These are phyloP conservation scores for Sindora glabra DNA, from an alignment of 306 rosid species.

Conservation along the genomic window DNA sequence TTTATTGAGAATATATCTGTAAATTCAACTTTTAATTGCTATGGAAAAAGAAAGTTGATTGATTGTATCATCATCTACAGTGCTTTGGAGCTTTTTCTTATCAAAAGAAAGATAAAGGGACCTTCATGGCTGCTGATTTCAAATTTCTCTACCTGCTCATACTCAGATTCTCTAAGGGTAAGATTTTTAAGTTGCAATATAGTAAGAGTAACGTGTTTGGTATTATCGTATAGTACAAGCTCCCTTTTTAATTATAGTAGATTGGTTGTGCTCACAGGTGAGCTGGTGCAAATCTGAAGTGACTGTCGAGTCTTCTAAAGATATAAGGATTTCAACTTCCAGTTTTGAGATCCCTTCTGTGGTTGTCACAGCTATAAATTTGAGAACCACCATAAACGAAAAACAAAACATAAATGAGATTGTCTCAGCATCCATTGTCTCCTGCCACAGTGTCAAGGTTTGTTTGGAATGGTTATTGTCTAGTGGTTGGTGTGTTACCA, in stretches of 20 bases:
- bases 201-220: neutral
- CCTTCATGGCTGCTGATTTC: conserved; percentile 82
- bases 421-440: conserved; percentile 85
- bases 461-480: conserved; percentile 18
- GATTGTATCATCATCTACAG: conserved; percentile 48
- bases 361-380: conserved; percentile 68
- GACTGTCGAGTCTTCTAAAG: conserved; percentile 65
- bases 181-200: conserved; percentile 20
- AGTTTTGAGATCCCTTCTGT: conserved; percentile 62
- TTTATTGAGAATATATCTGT: neutral
- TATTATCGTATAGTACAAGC: neutral
- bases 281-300: conserved; percentile 99
- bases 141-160: conserved; percentile 38
- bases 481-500: conserved; percentile 9
- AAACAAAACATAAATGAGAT: conserved; percentile 70
- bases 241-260: conserved; percentile 13
- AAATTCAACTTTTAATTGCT: conserved; percentile 4
- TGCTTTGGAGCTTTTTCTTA: conserved; percentile 77
- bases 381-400: conserved; percentile 70
- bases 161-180: conserved; percentile 71
- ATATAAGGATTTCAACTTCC: conserved; percentile 39
- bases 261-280: conserved; percentile 48
- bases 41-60: neutral
- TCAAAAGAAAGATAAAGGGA: conserved; percentile 86
- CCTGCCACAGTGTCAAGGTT: conserved; percentile 87